Evolutionary conservation across 140 eudicot genomes (phyloP).

Genomic region (Bidens hawaiensis): DNA sequence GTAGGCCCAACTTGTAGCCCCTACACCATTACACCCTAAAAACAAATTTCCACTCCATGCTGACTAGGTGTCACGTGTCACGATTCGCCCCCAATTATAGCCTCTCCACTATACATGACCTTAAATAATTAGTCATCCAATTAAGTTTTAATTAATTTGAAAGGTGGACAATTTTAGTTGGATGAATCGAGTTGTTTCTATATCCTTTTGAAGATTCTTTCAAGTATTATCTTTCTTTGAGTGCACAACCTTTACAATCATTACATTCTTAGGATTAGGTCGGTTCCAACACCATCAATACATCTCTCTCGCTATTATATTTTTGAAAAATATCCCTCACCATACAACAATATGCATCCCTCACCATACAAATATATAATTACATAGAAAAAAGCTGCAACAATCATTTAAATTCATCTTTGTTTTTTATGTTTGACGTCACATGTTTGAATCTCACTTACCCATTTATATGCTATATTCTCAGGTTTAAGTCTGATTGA

Average conservation of each 20-base stretch:
- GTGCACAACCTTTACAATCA: slow-evolving; percentile 11
- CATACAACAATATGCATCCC: background rate
- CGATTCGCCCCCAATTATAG: too few relatives aligned
- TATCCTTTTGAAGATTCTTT: slow-evolving; percentile 11
- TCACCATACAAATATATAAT: background rate
- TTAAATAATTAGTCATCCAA: too few relatives aligned
- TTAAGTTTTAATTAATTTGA: background rate
- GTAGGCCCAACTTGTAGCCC: too few relatives aligned
- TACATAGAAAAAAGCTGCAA: background rate
- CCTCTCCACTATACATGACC: too few relatives aligned
- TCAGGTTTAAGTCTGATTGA: too few relatives aligned
- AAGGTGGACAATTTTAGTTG: background rate
- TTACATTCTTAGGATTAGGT: slow-evolving; percentile 20
- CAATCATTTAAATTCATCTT: background rate
- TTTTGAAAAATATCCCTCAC: background rate
- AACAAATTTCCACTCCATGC: too few relatives aligned
- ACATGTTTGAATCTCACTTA: too few relatives aligned
- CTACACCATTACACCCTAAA: too few relatives aligned
- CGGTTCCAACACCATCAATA: slow-evolving; percentile 17
- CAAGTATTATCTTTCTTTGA: background rate
- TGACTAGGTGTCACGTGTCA: too few relatives aligned
- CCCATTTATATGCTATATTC: too few relatives aligned
- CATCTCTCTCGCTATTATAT: background rate
- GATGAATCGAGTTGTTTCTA: slow-evolving; percentile 12
- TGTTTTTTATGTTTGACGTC: background rate